Base-by-base conservation (phyloP, 768 basidiomycete species). In the Tephrocybe sp. region DNA sequence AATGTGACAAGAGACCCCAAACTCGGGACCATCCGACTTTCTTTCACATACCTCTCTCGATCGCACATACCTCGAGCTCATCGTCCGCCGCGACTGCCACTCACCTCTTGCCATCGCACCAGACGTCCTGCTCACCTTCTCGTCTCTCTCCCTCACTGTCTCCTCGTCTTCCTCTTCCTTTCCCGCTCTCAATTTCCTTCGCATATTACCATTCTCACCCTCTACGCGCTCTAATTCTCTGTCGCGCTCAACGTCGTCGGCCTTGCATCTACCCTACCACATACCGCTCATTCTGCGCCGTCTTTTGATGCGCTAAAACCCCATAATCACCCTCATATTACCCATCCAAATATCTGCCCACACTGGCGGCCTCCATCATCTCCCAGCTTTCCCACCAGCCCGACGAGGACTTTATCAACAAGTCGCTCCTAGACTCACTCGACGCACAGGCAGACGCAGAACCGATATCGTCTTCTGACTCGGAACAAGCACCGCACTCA, bases 371-470 rank as follows among this genome's bases (percentile, higher is more conserved):
- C 64, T 69, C 74, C 50, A 62, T 71, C 55, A 64, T 61, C 55
- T 65, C 69, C 60, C 68, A 66, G 38, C 60, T 62, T 55, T 64
- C 69, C 60, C 72, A 70, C 59, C 71, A 65, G 54, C 64, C 68
- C 49, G 85, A 83, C 80, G 89, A 91, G 79, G 88, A 87, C 69
- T 83, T 84, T 61, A 89, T 91, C 65, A 91, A 91, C 74, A 84
- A 84, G 65, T 90, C 88, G 47, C 78, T 91, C 50, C 71, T 91
- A 57, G 89, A 88, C 67, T 86, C 84, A 34, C 78, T 92, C 63
- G 83, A 91, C 78, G 86, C 84, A 47, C 83, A 88, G 68, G 88
- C 84, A 43, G 88, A 91, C 78, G 78, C 86, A 48, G 88, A 90
- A 66, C 86, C 85, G 40, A 63, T 75, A 48, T 75, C 68, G 29